These are phyloP conservation scores for Vaccinium myrtillus DNA, from an alignment of 148 eudicot genomes.

Conservation along the genomic window DNA sequence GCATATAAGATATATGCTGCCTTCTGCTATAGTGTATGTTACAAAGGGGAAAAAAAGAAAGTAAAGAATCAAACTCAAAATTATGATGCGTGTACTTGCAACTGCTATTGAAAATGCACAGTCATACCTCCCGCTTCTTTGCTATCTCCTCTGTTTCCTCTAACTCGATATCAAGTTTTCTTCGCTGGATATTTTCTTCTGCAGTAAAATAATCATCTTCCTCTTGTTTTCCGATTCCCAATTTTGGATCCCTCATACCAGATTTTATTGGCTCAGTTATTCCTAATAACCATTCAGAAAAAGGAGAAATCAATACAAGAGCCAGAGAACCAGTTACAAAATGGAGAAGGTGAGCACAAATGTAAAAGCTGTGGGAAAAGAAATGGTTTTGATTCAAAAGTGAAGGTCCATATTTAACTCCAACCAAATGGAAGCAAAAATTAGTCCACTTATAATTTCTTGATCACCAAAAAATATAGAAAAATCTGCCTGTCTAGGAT, in stretches of 20 bases:
- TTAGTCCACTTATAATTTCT: background rate
- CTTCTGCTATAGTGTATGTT: slow-evolving; percentile 86
- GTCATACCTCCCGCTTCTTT: slow-evolving; percentile 92
- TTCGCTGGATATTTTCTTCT: slow-evolving; percentile 89
- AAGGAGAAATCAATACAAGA: background rate
- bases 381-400: background rate
- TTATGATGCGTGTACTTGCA: slow-evolving; percentile 18
- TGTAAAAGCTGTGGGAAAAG: background rate
- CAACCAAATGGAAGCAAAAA: background rate
- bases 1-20: slow-evolving; percentile 82
- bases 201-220: slow-evolving; percentile 90
- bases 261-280: slow-evolving; percentile 88
- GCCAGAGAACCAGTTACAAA: background rate
- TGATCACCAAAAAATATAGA: background rate
- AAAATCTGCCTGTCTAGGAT: background rate
- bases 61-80: slow-evolving; percentile 58
- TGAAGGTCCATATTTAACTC: background rate
- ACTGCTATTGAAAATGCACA: slow-evolving; percentile 11
- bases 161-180: slow-evolving; percentile 78
- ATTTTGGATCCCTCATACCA: slow-evolving; percentile 80
- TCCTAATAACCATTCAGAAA: slow-evolving; percentile 38
- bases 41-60: slow-evolving; percentile 41
- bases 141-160: slow-evolving; percentile 87
- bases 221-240: slow-evolving; percentile 94
- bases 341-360: slow-evolving; percentile 3